Percentiles rank a stretch among this genome's conserved stretches.
Evolutionary conservation across 2,329 filamentous ascomycete species (phyloP).

Genomic region (Exserohilum rostratum): DNA sequence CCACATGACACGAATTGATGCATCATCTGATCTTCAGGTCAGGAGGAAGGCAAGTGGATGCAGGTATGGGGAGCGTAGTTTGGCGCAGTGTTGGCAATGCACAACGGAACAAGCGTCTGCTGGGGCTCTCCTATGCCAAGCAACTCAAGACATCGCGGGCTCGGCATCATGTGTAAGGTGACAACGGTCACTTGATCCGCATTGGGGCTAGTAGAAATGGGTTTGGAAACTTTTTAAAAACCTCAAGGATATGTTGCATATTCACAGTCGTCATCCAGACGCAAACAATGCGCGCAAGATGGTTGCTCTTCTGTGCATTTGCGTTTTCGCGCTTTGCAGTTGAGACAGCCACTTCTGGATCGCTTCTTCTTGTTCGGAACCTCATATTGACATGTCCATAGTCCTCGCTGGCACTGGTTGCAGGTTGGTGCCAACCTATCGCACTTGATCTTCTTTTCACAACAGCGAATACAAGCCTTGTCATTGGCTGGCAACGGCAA

Average conservation of each 20-base stretch:
- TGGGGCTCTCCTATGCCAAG: background rate
- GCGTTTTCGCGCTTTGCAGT: constrained; percentile 36
- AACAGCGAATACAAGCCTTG: constrained; percentile 28
- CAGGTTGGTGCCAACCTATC: constrained; percentile 38
- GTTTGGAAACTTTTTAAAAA: background rate
- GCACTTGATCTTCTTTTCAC: constrained; percentile 42
- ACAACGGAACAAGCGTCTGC: background rate
- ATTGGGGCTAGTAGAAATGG: background rate
- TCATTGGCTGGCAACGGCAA: constrained; percentile 19
- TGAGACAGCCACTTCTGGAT: constrained; percentile 39
- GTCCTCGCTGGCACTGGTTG: constrained; percentile 36
- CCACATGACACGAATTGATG: constrained; percentile 1
- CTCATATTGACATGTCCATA: constrained; percentile 41
- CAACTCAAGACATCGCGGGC: background rate
- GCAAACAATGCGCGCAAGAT: constrained; percentile 38
- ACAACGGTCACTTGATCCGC: background rate
- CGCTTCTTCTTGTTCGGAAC: constrained; percentile 24
- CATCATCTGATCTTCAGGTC: background rate
- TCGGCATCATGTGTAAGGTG: background rate
- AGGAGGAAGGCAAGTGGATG: background rate
- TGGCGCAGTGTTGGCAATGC: background rate
- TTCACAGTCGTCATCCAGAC: constrained; percentile 35
- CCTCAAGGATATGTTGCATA: constrained; percentile 30
- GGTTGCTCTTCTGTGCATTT: constrained; percentile 43
- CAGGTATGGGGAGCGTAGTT: background rate